Evolutionary conservation across 129 eudicot genomes (phyloP).

Genomic region (Flaveria trinervia): DNA sequence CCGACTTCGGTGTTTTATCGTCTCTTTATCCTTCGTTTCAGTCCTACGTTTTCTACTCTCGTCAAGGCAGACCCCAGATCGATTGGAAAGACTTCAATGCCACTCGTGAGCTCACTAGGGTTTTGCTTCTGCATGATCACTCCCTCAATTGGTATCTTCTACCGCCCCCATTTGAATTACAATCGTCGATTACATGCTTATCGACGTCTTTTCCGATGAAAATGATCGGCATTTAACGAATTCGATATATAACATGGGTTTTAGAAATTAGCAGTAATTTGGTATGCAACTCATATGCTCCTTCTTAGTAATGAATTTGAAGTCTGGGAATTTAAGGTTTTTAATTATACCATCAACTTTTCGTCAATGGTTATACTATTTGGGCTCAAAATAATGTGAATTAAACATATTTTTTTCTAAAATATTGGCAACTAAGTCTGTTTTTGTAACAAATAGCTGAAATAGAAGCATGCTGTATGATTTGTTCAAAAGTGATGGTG

Average conservation of each 20-base stretch:
- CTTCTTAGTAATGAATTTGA: not conserved
- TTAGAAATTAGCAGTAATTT: no score
- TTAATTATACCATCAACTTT: not conserved
- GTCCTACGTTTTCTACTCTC: constrained; percentile 62
- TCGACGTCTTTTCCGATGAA: not conserved
- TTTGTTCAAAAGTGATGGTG: not conserved
- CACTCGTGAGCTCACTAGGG: constrained; percentile 81
- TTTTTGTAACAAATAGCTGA: not conserved
- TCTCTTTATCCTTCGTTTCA: constrained; percentile 74
- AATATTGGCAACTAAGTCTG: not conserved
- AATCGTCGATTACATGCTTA: no score
- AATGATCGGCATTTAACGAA: not conserved
- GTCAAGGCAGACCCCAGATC: constrained; percentile 65
- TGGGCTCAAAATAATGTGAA: not conserved
- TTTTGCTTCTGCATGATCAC: constrained; percentile 83
- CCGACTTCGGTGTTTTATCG: constrained; percentile 63
- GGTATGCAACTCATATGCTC: no score
- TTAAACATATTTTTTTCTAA: not conserved
- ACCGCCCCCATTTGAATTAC: no score
- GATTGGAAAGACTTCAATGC: constrained; percentile 97
- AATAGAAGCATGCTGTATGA: not conserved
- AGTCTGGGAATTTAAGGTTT: constrained; percentile 1
- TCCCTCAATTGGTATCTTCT: constrained; percentile 62
- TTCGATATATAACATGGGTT: no score
- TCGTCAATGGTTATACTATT: not conserved